Percentiles rank a stretch among this genome's conserved stretches.
Conservation (phyloP, 2,329 filamentous ascomycete species). For the Spiromastix sp. region DNA sequence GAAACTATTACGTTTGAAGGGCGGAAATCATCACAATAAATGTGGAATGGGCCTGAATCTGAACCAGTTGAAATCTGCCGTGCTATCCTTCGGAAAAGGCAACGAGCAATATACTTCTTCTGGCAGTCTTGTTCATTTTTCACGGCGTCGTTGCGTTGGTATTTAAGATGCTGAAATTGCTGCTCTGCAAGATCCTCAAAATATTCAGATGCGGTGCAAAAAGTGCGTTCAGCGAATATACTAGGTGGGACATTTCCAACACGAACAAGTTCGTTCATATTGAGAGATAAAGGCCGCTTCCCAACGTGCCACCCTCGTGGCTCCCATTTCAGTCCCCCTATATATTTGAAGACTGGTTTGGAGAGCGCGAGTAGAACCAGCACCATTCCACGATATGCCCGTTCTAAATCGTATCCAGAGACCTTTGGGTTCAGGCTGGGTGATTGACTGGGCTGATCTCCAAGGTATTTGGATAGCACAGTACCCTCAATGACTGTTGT, state of each 20-base stretch:
- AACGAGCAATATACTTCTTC: constrained; percentile 34
- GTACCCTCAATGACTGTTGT: constrained; percentile 19
- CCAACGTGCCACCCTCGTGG: constrained; percentile 2
- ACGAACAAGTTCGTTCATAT: constrained; percentile 10
- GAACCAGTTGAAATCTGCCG: background rate
- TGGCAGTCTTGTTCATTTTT: constrained; percentile 27
- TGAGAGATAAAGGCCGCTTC: constrained; percentile 8
- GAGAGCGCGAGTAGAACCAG: constrained; percentile 10
- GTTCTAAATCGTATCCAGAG: constrained; percentile 9
- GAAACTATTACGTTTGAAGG: constrained; percentile 17
- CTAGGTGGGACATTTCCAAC: constrained; percentile 7
- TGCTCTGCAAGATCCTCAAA: constrained; percentile 7
- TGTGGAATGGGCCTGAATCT: constrained; percentile 15
- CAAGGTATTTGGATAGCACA: constrained; percentile 15
- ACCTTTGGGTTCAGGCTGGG: constrained; percentile 6
- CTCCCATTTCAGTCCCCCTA: constrained; percentile 8
- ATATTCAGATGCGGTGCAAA: constrained; percentile 5
- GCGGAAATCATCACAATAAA: constrained; percentile 20
- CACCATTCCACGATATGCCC: constrained; percentile 13
- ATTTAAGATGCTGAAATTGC: constrained; percentile 20
- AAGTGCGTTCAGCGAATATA: constrained; percentile 1
- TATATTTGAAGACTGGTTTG: constrained; percentile 10
- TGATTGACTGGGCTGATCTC: too few relatives aligned
- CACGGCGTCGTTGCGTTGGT: constrained; percentile 32
- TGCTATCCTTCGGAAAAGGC: constrained; percentile 30